These are phyloP conservation scores for Aspergillus fischeri DNA, from an alignment of 2,329 filamentous ascomycete genomes.

Conservation along the genomic window DNA sequence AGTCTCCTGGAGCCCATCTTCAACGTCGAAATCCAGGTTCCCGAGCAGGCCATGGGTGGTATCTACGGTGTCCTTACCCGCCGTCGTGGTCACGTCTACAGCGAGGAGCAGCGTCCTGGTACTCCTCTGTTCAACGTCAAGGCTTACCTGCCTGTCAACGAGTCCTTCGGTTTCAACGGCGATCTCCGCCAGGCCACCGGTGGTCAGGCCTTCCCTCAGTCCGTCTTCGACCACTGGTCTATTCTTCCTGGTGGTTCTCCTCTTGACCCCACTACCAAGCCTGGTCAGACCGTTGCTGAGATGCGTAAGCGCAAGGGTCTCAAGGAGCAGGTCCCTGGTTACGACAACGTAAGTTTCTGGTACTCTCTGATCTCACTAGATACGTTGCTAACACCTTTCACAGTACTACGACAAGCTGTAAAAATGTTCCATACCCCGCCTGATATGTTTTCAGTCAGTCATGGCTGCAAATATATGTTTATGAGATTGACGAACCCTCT, in stretches of 20 bases:
- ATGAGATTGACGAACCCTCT: conserved; percentile 44
- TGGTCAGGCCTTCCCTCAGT: conserved; percentile 98
- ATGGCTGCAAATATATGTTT: conserved; percentile 35
- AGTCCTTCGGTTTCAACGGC: conserved; percentile 98
- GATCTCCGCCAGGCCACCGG: conserved; percentile 91
- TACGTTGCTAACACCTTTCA: conserved; percentile 22
- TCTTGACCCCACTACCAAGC: conserved; percentile 76
- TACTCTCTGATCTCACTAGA: background rate
- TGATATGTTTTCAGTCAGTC: conserved; percentile 40
- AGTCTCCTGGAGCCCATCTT: conserved; percentile 95
- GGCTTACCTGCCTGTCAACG: conserved; percentile 92
- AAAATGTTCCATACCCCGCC: conserved; percentile 41
- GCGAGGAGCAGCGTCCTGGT: conserved; percentile 95
- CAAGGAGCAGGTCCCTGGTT: conserved; percentile 89
- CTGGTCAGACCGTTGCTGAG: conserved; percentile 74
- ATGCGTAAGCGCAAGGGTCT: conserved; percentile 99
- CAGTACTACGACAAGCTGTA: conserved; percentile 99
- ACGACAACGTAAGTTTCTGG: conserved; percentile 79
- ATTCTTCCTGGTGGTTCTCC: conserved; percentile 89
- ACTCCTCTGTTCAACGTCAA: conserved; percentile 99
- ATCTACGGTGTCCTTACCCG: conserved; percentile 99
- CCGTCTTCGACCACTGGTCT: conserved; percentile 99
- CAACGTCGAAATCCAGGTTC: conserved; percentile 98
- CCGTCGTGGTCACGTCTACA: conserved; percentile 97
- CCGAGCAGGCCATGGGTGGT: conserved; percentile 98